Evolutionary conservation across 78 protist genomes (phyloP).

Genomic region (slime mould (Dictyostelium discoideum)): DNA sequence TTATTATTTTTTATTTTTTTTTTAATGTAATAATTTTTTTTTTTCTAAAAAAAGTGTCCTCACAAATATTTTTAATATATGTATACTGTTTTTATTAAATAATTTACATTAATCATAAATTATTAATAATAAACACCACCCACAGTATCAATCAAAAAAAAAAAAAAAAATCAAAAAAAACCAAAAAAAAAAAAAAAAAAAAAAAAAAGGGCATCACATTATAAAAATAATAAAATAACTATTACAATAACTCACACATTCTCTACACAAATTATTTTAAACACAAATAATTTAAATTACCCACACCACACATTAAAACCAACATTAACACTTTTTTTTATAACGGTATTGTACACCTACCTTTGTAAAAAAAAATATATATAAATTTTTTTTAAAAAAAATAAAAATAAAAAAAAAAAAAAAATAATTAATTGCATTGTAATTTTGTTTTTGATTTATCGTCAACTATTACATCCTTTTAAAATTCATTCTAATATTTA

Average conservation of each 20-base stretch:
- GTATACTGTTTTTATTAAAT: not conserved
- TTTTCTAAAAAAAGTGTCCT: not conserved
- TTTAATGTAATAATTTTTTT: not conserved
- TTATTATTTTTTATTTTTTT: not conserved
- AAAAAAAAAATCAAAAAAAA: not conserved
- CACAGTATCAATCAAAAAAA: not conserved
- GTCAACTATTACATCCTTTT: not conserved
- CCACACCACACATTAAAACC: not conserved
- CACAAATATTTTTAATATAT: not conserved
- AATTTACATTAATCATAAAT: not conserved
- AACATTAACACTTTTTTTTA: not conserved
- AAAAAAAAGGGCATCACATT: not conserved
- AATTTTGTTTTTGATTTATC: constrained; percentile 7
- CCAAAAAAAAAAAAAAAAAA: not conserved
- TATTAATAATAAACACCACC: not conserved
- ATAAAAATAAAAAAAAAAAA: not conserved
- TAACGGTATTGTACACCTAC: not conserved
- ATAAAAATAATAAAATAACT: not conserved
- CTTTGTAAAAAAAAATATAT: not conserved
- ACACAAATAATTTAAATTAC: not conserved
- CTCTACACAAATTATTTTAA: not conserved
- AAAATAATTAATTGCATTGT: not conserved
- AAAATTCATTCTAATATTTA: not conserved
- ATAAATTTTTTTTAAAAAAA: no score
- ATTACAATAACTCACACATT: not conserved